Evolutionary conservation across 2,329 filamentous ascomycete genomes (phyloP), one percentile per base, ranked within the genome.

Genomic region (Alternaria postmessia): DNA sequence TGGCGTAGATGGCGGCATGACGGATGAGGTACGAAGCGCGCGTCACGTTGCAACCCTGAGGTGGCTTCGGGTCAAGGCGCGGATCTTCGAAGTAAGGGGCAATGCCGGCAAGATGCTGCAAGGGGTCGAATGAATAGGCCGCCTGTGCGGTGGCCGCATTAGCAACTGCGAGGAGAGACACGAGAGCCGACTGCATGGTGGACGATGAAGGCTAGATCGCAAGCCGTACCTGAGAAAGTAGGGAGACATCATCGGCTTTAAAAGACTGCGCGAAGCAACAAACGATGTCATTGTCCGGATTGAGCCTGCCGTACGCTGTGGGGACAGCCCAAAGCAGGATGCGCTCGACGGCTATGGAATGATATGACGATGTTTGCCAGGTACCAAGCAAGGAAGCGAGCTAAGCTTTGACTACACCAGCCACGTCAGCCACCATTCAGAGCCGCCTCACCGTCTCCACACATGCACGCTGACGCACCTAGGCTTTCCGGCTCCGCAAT

Each of bases 1-100:
- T 85, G 38, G 81, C 81, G 61, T 82, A 83, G 62, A 85, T 85
- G 36, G 83, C 82, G 1, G 82, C 82, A 69, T 85, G 83, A 11
- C 83, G 79, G 20, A 84, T 76, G 7, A 85, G 79, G 63, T 84
- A 84, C 6, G 83, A 79, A 9, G 81, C 82, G 51, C 80, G 74
- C 9, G 80, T 83, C 26, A 84, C 81, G 64, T 83, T 81, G 76
- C 83, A 85, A 56, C 83, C 83, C 71, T 83, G 81, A 9, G 83
- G 81, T 34, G 82, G 78, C 46, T 78, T 73, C 1, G 82, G 83
- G 59, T 83, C 80, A 54, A 81, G 78, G 36, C 79, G 75, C 32
- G 82, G 82, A 56, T 82, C 80, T 65, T 84, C 81, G 63, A 83
- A 85, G 69, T 84, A 83, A 0, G 83, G 83, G 12, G 82, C 78